Conservation (phyloP, 1,284 basidiomycete species). For the Inonotus hispidus region DNA sequence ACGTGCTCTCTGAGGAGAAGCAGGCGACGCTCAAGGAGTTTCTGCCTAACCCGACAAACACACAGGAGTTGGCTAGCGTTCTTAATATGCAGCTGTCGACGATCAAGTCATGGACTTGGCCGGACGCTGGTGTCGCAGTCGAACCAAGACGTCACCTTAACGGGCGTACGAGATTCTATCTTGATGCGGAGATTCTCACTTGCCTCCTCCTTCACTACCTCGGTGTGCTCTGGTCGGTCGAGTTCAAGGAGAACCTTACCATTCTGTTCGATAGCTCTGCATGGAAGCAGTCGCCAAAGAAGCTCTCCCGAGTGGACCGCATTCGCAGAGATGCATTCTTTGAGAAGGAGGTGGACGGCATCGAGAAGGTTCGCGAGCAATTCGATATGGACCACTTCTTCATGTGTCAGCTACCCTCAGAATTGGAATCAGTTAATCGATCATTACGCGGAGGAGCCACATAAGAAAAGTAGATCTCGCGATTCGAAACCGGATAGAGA, state of each 20-base stretch:
- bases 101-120: conserved; percentile 38
- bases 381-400: conserved; percentile 14
- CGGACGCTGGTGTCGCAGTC: conserved; percentile 33
- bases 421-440: neutral
- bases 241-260: conserved; percentile 30
- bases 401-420: conserved; percentile 16
- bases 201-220: conserved; percentile 39
- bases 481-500: neutral
- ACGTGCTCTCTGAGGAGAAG: conserved; percentile 36
- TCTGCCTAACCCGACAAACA: conserved; percentile 32
- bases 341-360: neutral
- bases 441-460: neutral
- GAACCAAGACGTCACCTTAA: conserved; percentile 41
- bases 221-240: conserved; percentile 37
- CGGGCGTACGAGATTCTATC: conserved; percentile 42
- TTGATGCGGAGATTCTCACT: conserved; percentile 41
- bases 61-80: conserved; percentile 37
- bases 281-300: conserved; percentile 27
- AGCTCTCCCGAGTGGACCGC: conserved; percentile 1
- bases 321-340: conserved; percentile 11
- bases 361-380: neutral
- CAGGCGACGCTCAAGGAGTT: conserved; percentile 36
- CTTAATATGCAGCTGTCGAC: conserved; percentile 38
- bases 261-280: conserved; percentile 30
- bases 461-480: neutral